Percentiles rank a stretch among this genome's conserved stretches.
Evolutionary conservation across 306 rosid genomes (phyloP).

Genomic region (Pyrus betulifolia): DNA sequence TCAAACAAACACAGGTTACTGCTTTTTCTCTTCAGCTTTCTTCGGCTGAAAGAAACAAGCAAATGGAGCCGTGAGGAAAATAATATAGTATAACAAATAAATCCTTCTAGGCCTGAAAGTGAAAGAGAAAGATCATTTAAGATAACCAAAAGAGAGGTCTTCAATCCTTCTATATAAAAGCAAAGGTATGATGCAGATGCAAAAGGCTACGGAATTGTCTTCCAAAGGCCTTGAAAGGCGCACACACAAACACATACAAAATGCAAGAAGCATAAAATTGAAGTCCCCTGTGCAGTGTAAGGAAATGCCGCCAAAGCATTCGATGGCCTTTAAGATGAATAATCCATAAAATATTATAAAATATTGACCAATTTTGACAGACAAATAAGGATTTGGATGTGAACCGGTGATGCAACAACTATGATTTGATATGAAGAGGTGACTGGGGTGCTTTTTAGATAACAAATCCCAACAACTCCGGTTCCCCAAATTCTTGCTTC

Average conservation of each 20-base stretch:
- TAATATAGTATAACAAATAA: background rate
- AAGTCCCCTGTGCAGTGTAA: background rate
- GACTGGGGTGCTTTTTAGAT: background rate
- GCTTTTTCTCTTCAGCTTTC: slow-evolving; percentile 88
- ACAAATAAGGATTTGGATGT: background rate
- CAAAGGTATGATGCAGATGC: background rate
- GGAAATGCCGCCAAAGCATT: background rate
- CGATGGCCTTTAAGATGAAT: no score
- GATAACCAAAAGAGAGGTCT: background rate
- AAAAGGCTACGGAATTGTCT: background rate
- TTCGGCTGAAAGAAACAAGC: slow-evolving; percentile 60
- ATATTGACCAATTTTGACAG: no score
- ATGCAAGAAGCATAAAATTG: background rate
- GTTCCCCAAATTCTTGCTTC: background rate
- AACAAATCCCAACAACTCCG: background rate
- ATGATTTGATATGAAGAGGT: background rate
- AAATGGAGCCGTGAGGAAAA: background rate
- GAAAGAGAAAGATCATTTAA: background rate
- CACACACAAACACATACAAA: background rate
- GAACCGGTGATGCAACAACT: background rate
- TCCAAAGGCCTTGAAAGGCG: background rate
- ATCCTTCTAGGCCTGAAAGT: background rate
- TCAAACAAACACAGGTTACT: slow-evolving; percentile 18
- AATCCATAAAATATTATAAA: no score
- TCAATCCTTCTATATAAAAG: background rate